phyloP scores from a whole-genome alignment of 176 grass and related monocot species.

The Bolboschoenus planiculmis region DNA sequence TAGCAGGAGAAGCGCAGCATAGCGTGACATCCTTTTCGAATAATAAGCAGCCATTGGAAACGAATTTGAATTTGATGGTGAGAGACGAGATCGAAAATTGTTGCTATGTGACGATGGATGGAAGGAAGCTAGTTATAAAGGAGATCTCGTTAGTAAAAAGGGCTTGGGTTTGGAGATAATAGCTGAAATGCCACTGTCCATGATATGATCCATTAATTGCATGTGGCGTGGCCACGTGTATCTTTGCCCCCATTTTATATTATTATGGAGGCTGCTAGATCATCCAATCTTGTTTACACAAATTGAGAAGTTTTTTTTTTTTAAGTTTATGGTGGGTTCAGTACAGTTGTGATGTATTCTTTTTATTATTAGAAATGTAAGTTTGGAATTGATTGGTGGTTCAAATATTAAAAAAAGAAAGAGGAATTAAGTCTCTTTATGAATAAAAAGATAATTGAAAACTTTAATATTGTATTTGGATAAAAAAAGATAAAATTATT shows the following conservation, averaged over 20 bases:
- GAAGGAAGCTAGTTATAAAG: slow-evolving; percentile 3
- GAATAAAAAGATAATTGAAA: not conserved
- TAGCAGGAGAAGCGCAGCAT: slow-evolving; percentile 6
- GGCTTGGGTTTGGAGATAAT: not conserved
- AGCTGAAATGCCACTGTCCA: slow-evolving; percentile 6
- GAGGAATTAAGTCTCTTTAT: not conserved
- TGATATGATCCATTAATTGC: not conserved
- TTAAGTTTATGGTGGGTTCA: not conserved
- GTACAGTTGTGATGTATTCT: not conserved
- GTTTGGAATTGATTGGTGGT: not conserved
- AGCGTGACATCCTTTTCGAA: not conserved
- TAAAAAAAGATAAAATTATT: no score
- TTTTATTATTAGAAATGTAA: not conserved
- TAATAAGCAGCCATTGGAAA: not conserved
- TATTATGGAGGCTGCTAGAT: not conserved
- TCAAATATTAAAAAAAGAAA: not conserved
- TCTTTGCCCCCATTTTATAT: not conserved
- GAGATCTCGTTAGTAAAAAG: not conserved
- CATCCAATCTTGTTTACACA: not conserved
- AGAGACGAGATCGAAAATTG: not conserved
- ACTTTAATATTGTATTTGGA: no score
- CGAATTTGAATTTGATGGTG: not conserved
- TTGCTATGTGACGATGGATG: not conserved
- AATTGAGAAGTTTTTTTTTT: not conserved
- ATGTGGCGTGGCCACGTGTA: not conserved